These are phyloP conservation scores for Metarhizium album DNA, from an alignment of 2,329 filamentous ascomycete species.

Conservation along the genomic window DNA sequence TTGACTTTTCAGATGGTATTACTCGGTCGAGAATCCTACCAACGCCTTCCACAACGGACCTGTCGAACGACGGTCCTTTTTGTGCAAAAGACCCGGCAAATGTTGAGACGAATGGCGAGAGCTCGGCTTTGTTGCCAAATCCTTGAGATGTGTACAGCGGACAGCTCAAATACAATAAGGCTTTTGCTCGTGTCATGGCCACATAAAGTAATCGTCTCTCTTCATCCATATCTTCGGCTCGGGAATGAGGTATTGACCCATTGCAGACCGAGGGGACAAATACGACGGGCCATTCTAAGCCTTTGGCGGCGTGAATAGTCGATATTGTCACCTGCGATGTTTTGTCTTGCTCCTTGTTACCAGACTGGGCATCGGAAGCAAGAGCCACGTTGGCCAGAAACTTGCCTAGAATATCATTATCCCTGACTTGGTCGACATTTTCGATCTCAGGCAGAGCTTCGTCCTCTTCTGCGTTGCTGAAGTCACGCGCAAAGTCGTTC, in stretches of 20 bases:
- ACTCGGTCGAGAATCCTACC: slow-evolving; percentile 59
- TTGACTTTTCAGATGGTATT: slow-evolving; percentile 43
- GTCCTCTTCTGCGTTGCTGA: slow-evolving; percentile 31
- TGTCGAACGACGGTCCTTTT: slow-evolving; percentile 60
- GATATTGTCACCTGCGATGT: slow-evolving; percentile 73
- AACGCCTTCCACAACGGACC: slow-evolving; percentile 51
- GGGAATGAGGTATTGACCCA: slow-evolving; percentile 80
- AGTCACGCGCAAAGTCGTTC: slow-evolving; percentile 51
- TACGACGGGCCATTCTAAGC: slow-evolving; percentile 90
- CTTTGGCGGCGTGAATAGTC: slow-evolving; percentile 93
- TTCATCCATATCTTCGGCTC: slow-evolving; percentile 77
- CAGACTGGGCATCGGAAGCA: slow-evolving; percentile 65
- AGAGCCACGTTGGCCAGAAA: slow-evolving; percentile 88
- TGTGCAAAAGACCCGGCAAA: slow-evolving; percentile 34
- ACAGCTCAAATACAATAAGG: slow-evolving; percentile 74
- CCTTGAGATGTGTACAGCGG: slow-evolving; percentile 56
- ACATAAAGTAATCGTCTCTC: slow-evolving; percentile 87
- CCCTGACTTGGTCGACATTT: slow-evolving; percentile 56
- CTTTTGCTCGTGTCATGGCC: slow-evolving; percentile 89
- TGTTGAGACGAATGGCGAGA: slow-evolving; percentile 63
- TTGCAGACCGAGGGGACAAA: slow-evolving; percentile 87
- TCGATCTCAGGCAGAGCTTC: slow-evolving; percentile 58
- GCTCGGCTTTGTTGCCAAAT: slow-evolving; percentile 44
- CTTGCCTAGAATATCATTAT: slow-evolving; percentile 52
- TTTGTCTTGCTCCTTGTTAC: slow-evolving; percentile 44